Evolutionary conservation across 2,329 filamentous ascomycete genomes (phyloP).

Genomic region (Ceratocystis albifundus): DNA sequence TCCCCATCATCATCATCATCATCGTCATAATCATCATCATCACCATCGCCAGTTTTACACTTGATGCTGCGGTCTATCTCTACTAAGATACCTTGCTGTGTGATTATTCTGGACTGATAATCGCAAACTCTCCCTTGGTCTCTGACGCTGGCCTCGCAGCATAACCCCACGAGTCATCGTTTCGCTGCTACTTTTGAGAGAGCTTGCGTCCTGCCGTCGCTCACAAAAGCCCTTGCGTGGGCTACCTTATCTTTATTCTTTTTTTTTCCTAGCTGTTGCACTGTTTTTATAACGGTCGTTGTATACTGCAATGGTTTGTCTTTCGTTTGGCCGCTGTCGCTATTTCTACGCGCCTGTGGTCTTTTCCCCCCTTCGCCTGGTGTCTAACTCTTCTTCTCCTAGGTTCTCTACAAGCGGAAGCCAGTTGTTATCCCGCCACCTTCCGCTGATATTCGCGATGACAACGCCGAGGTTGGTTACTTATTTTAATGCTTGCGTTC

Average conservation of each 20-base stretch:
- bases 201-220: background rate
- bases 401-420: conserved; percentile 96
- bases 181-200: background rate
- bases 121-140: background rate
- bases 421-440: conserved; percentile 67
- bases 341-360: conserved; percentile 5
- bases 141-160: background rate
- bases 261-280: background rate
- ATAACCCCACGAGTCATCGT: background rate
- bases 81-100: background rate
- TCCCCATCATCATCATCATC: too few species aligned
- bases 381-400: conserved; percentile 22
- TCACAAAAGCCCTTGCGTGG: background rate
- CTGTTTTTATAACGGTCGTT: background rate
- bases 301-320: conserved; percentile 8
- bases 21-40: background rate
- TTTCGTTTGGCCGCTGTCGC: background rate
- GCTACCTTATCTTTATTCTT: background rate
- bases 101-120: conserved; percentile 1
- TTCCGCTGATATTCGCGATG: conserved; percentile 60
- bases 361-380: background rate
- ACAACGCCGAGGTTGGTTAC: conserved; percentile 63
- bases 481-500: conserved; percentile 14
- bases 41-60: background rate
- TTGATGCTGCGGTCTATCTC: background rate